phyloP scores from a whole-genome alignment of 176 grass and related monocot genomes.

The Aegilops sharonensis region DNA sequence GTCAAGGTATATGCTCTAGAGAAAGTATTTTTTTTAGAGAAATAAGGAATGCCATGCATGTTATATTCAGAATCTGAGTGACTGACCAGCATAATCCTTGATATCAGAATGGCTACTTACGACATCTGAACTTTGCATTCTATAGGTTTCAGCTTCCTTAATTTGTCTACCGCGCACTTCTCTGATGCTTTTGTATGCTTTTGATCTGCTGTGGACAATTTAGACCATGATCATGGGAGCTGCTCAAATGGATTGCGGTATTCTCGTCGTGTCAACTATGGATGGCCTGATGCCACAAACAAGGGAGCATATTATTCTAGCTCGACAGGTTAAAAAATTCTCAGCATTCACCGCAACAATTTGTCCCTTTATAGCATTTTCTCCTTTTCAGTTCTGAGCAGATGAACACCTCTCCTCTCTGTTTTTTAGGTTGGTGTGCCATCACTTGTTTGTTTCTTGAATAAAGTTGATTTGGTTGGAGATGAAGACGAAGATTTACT shows the following conservation, averaged over 20 bases:
- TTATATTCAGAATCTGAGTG: background rate
- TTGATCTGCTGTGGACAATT: background rate
- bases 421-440: too few species aligned
- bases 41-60: background rate
- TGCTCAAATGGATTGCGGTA: conserved; percentile 99
- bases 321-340: conserved; percentile 63
- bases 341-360: background rate
- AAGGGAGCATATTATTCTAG: conserved; percentile 97
- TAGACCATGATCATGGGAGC: conserved; percentile 97
- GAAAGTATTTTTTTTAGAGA: background rate
- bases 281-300: conserved; percentile 99
- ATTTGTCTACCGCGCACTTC: background rate
- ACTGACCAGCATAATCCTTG: background rate
- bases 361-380: background rate
- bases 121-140: background rate
- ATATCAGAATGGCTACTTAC: background rate
- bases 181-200: background rate
- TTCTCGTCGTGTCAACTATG: conserved; percentile 81
- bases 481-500: too few species aligned
- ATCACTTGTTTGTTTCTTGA: too few species aligned
- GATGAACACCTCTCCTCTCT: too few species aligned
- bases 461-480: too few species aligned
- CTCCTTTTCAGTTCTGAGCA: too few species aligned
- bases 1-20: conserved; percentile 45
- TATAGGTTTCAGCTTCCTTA: background rate